Base-by-base conservation (phyloP, 1,284 basidiomycete species). In the Malassezia arunalokei region DNA sequence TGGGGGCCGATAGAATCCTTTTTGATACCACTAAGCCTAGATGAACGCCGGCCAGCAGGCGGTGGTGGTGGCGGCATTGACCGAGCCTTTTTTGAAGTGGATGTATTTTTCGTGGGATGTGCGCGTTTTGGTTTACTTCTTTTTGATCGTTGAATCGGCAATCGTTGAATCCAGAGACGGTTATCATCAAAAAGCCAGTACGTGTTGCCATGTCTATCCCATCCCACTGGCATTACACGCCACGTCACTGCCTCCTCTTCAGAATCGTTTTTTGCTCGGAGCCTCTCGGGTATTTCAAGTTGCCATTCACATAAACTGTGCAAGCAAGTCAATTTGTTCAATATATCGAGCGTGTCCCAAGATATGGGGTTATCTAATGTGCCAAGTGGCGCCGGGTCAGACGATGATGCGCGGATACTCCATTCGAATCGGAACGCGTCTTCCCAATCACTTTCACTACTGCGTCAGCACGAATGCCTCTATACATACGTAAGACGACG, bases 181-280 rank as follows among this genome's bases (percentile, higher is more conserved):
- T 89, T 84, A 55, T 80, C 69, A 81, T 87, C 87, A 62, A 90
- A 86, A 17, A 88, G 76, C 87, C 86, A 90, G 71, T 90, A 92
- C 0, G 84, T 83, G 71, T 88, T 89, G 20, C 78, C 78, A 63
- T 83, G 82, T 15, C 80, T 78, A 66, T 92, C 88, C 66, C 84
- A 86, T 7, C 89, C 88, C 60, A 89, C 82, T 2, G 88, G 87
- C 65, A 88, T 85, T 49, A 86, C 82, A 29, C 70, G 52, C 78
- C 78, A 78, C 39, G 72, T 71, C 0, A 74, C 68, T 14, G 76
- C 70, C 7, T 78, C 77, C 5, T 77, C 76, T 43, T 79, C 77
- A 8, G 68, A 71, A 55, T 75, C 75, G 33, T 79, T 64, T 15
- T 78, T 65, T 15, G 75, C 76, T 43, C 78, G 65, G 56, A 79